Base-by-base conservation (phyloP, 1,284 basidiomycete species). In the Apiotrichum akiyoshidainum region DNA sequence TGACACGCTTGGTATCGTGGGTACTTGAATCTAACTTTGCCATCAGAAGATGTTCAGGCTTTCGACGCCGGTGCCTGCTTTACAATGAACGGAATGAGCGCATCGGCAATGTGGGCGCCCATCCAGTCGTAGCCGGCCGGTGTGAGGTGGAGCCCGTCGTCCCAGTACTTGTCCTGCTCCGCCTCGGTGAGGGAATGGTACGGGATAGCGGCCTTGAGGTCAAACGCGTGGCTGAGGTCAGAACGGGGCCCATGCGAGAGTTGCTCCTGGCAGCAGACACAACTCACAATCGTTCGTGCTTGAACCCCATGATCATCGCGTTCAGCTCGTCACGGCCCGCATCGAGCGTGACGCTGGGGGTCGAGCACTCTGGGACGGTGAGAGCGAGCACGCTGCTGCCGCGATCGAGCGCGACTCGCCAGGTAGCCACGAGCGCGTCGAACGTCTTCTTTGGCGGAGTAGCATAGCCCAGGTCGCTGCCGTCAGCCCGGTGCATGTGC, bases 111-210 rank as follows among this genome's bases (percentile, higher is more conserved):
- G 5, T 42, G 47, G 11, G 26, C 46, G 2, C 57, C 57, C 51
- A 58, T 54, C 34, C 52, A 47, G 41, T 44, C 57, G 16, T 58
- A 58, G 22, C 57, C 57, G 0, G 11, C 51, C 1, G 51, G 35
- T 6, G 57, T 58, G 41, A 54, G 42, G 19, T 58, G 57, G 22
- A 58, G 44, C 8, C 40, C 46, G 33, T 58, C 57, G 46, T 58
- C 57, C 57, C 57, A 58, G 46, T 48, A 53, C 40, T 7, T 21
- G 9, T 48, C 9, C 13, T 22, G 39, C 19, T 58, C 46, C 3
- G 3, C 14, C 7, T n/a, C 14, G 2, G 26, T 17, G 33, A 58
- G 51, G 4, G 57, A 41, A 45, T 53, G 52, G 52, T 54, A 54
- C 33, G 57, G 57, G 17, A 58, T 33, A 0, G 46, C 51, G 11